phyloP scores from a whole-genome alignment of 1,284 basidiomycete species.

The Ustilago bromivora region DNA sequence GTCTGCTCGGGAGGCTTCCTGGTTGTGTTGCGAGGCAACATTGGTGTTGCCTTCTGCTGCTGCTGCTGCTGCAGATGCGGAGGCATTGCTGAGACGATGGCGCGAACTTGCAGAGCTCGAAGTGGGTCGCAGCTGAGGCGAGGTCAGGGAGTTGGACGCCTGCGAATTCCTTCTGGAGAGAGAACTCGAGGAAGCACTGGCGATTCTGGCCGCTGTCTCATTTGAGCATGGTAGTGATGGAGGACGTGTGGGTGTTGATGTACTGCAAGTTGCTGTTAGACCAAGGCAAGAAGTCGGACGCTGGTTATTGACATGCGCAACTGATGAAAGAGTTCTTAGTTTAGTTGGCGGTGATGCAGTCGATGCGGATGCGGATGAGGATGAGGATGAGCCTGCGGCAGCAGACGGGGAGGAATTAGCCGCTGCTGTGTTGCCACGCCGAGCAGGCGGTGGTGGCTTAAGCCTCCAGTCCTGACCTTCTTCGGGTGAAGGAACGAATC shows the following conservation, averaged over 20 bases:
- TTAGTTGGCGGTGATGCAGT: conserved; percentile 6
- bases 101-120: conserved; percentile 33
- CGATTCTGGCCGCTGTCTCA: conserved; percentile 51
- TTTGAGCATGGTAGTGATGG: conserved; percentile 41
- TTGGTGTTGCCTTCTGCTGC: neutral
- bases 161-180: conserved; percentile 42
- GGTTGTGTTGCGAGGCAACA: neutral
- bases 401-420: conserved; percentile 3
- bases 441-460: conserved; percentile 50
- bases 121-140: conserved; percentile 31
- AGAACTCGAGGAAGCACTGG: conserved; percentile 33
- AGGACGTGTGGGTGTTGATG: conserved; percentile 36
- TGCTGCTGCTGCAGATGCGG: neutral
- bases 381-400: neutral
- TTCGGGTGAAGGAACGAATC: conserved; percentile 56
- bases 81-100: conserved; percentile 24
- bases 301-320: conserved; percentile 13
- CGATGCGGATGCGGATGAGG: conserved; percentile 8
- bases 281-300: conserved; percentile 17
- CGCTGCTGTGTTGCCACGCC: conserved; percentile 11
- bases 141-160: conserved; percentile 26
- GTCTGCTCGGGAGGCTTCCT: neutral
- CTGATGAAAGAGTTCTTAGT: conserved; percentile 15
- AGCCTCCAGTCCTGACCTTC: conserved; percentile 59
- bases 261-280: conserved; percentile 14